A percentile compares a stretch with the other conserved stretches of the same genome.
These are phyloP conservation scores for Mucor plumbeus DNA, from an alignment of 371 early-diverging fungal genomes.

Conservation along the genomic window DNA sequence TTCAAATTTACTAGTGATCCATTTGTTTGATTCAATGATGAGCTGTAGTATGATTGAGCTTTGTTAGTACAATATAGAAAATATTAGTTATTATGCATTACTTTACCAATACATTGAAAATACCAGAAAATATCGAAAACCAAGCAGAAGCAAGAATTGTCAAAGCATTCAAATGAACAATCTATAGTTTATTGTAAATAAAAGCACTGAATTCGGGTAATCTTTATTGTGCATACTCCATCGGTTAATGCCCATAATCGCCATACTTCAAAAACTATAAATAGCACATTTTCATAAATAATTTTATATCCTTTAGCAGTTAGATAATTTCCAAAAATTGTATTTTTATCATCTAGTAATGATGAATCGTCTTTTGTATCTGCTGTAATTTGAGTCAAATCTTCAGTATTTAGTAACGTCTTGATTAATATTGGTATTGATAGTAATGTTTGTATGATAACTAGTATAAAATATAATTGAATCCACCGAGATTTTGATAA, in stretches of 20 bases:
- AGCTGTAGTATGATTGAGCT: background rate
- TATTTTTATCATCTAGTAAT: background rate
- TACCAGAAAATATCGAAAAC: conserved; percentile 14
- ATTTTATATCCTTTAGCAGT: conserved; percentile 15
- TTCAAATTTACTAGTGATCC: background rate
- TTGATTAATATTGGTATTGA: conserved; percentile 19
- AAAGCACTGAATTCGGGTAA: background rate
- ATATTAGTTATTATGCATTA: background rate
- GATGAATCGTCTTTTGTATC: background rate
- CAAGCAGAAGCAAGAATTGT: conserved; percentile 28
- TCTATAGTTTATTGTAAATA: background rate
- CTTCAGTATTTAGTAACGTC: conserved; percentile 12
- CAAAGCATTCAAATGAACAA: conserved; percentile 20
- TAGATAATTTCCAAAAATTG: background rate
- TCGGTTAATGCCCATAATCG: conserved; percentile 21
- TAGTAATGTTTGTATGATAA: conserved; percentile 7
- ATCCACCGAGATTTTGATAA: conserved; percentile 26
- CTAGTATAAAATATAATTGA: conserved; percentile 12
- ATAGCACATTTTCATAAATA: conserved; percentile 19
- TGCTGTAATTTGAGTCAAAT: background rate
- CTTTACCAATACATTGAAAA: conserved; percentile 22
- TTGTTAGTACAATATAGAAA: background rate
- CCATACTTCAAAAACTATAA: conserved; percentile 22
- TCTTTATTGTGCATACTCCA: conserved; percentile 4
- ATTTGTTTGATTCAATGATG: conserved; percentile 10